These are phyloP conservation scores for Pythium folliculosum DNA, from an alignment of 352 stramenopile species.

Conservation along the genomic window DNA sequence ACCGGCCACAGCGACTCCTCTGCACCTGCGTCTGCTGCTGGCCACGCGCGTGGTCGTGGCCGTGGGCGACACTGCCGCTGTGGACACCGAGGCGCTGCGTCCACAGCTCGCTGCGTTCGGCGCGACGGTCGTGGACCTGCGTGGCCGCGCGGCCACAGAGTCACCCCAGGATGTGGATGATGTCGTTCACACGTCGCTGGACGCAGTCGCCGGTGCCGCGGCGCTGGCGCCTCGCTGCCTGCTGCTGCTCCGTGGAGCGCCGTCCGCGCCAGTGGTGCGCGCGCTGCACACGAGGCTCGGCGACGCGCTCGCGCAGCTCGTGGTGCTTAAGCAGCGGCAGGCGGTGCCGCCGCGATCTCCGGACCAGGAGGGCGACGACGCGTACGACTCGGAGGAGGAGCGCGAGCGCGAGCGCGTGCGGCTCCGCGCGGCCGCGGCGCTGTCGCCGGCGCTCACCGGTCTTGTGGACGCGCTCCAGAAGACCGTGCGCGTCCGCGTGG, in stretches of 20 bases:
- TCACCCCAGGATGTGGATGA: background rate
- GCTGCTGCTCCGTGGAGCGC: constrained; percentile 31
- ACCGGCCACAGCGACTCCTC: background rate
- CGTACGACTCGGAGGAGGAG: constrained; percentile 60
- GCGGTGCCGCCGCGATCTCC: constrained; percentile 21
- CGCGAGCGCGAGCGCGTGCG: constrained; percentile 27
- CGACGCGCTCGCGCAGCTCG: constrained; percentile 32
- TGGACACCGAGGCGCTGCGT: constrained; percentile 8
- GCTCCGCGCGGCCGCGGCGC: constrained; percentile 27
- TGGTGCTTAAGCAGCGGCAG: constrained; percentile 46
- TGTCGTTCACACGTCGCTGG: too few relatives aligned
- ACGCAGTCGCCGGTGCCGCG: background rate
- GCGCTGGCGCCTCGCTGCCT: constrained; percentile 36
- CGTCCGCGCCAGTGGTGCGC: constrained; percentile 34
- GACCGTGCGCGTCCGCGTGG: constrained; percentile 13
- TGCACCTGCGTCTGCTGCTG: constrained; percentile 6
- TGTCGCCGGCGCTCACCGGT: constrained; percentile 35
- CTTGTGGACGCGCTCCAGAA: constrained; percentile 29
- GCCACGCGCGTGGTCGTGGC: constrained; percentile 8
- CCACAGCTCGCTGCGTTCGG: background rate
- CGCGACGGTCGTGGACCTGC: constrained; percentile 18
- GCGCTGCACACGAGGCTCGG: constrained; percentile 36
- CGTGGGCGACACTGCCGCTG: constrained; percentile 9
- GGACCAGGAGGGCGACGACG: constrained; percentile 39
- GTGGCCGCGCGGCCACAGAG: background rate